Evolutionary conservation across 129 eudicot species (phyloP).

Genomic region (Apium graveolens): DNA sequence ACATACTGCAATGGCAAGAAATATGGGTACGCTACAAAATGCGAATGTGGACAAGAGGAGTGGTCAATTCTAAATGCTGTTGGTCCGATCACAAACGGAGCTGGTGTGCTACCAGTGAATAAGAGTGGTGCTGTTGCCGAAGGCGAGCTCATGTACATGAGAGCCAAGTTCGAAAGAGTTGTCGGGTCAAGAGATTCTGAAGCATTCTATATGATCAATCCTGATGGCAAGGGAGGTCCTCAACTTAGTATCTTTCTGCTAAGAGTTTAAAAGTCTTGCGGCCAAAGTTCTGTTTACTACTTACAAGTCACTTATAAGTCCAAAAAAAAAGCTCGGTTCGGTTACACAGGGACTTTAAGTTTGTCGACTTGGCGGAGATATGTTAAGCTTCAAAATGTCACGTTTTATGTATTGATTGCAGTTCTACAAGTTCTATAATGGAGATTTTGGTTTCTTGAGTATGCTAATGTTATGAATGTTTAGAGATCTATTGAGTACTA

Average conservation of each 20-base stretch:
- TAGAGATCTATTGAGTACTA: background rate
- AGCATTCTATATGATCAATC: constrained; percentile 85
- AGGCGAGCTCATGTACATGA: constrained; percentile 77
- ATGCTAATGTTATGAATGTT: background rate
- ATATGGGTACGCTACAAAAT: constrained; percentile 60
- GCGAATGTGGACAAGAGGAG: constrained; percentile 68
- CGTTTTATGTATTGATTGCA: background rate
- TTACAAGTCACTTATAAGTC: background rate
- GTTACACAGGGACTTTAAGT: background rate
- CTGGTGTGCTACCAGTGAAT: constrained; percentile 67
- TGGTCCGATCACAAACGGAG: constrained; percentile 78
- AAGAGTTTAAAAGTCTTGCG: constrained; percentile 30
- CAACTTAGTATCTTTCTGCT: constrained; percentile 66
- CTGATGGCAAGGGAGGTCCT: constrained; percentile 78
- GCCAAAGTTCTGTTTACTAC: background rate
- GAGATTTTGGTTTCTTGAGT: background rate
- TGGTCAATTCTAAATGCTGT: constrained; percentile 58
- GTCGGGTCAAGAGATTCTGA: constrained; percentile 72
- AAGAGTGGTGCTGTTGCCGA: constrained; percentile 35
- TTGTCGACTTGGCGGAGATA: background rate
- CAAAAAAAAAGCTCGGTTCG: background rate
- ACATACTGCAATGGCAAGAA: constrained; percentile 81
- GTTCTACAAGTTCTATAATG: background rate
- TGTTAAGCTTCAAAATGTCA: background rate
- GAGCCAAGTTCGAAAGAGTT: constrained; percentile 77